A percentile compares a stretch with the other conserved stretches of the same genome.
These are phyloP conservation scores for Ophiostoma tasmaniense DNA, from an alignment of 2,329 filamentous ascomycete genomes.

Conservation along the genomic window DNA sequence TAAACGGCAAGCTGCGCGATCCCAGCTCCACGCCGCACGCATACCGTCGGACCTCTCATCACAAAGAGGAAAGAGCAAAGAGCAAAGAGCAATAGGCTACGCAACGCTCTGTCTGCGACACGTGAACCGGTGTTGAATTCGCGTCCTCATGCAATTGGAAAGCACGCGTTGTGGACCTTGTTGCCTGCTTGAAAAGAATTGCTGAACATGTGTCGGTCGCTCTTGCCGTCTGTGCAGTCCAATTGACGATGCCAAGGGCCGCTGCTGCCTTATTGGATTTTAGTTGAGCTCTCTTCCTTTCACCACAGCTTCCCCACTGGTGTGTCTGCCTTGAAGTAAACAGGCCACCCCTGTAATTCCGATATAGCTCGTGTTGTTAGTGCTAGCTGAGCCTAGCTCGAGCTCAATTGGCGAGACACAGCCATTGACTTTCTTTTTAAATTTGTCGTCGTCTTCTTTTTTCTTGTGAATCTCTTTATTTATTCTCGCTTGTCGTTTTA, in stretches of 20 bases:
- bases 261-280: constrained; percentile 5
- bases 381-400: not conserved
- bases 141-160: not conserved
- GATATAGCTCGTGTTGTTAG: not conserved
- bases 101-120: not conserved
- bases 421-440: not conserved
- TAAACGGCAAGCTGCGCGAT: not conserved
- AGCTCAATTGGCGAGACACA: not conserved
- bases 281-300: not conserved
- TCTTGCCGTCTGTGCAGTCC: not conserved
- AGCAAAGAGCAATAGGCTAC: not conserved
- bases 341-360: not conserved
- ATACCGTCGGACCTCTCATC: not conserved
- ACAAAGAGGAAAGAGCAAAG: too few relatives aligned
- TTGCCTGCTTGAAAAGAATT: constrained; percentile 1
- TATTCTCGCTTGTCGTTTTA: too few relatives aligned
- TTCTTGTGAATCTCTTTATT: not conserved
- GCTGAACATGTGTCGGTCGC: not conserved
- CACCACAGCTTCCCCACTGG: not conserved
- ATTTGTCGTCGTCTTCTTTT: not conserved
- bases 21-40: not conserved
- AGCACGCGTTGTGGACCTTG: constrained; percentile 5
- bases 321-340: not conserved
- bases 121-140: constrained; percentile 10
- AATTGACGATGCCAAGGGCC: not conserved